Evolutionary conservation across 2,329 filamentous ascomycete genomes (phyloP).

Genomic region (Fusarium succisae): DNA sequence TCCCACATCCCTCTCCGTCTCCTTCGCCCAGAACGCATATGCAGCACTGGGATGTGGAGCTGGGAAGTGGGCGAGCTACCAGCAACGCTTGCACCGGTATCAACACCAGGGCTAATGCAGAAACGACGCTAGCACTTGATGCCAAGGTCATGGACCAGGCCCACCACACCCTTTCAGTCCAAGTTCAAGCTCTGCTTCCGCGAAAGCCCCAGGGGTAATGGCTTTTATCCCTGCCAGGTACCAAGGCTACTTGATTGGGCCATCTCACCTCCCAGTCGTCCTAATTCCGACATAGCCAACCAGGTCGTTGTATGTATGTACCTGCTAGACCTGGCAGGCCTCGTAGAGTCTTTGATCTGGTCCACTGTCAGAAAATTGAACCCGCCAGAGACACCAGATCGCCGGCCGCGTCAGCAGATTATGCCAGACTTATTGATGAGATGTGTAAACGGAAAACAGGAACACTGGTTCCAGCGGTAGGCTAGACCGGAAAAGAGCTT

Average conservation of each 20-base stretch:
- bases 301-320: neutral
- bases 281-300: conserved; percentile 8
- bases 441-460: conserved; percentile 16
- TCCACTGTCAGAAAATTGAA: conserved; percentile 8
- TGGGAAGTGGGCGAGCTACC: conserved; percentile 25
- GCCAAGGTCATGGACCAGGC: neutral
- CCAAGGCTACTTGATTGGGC: conserved; percentile 33
- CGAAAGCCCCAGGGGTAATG: conserved; percentile 12
- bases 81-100: conserved; percentile 26
- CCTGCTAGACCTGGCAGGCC: conserved; percentile 11
- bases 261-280: conserved; percentile 1
- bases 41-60: conserved; percentile 19
- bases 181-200: conserved; percentile 32
- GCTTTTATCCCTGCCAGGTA: conserved; percentile 39
- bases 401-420: conserved; percentile 36
- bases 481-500: conserved; percentile 16
- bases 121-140: conserved; percentile 18
- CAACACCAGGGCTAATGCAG: conserved; percentile 31
- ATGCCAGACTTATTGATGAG: conserved; percentile 1
- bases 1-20: conserved; percentile 15
- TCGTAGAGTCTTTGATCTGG: neutral
- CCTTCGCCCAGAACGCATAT: conserved; percentile 7
- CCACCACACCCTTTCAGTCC: conserved; percentile 33
- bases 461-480: conserved; percentile 17
- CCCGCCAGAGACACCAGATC: conserved; percentile 25